Conservation (phyloP, 2,329 filamentous ascomycete genomes). For the Aspergillus proliferans region DNA sequence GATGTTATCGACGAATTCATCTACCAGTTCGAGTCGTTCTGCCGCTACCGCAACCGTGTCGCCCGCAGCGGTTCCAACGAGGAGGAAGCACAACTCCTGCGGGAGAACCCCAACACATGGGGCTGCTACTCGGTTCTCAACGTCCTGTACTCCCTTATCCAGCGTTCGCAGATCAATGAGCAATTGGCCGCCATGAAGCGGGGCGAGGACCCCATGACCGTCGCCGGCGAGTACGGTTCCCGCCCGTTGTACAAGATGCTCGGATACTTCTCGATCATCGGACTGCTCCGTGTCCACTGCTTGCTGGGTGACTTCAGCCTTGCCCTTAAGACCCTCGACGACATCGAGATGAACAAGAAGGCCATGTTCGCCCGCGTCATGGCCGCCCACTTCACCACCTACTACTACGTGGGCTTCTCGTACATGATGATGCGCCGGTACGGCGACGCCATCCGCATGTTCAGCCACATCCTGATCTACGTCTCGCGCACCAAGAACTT, state of each 20-base stretch:
- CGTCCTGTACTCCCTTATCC: constrained; percentile 97
- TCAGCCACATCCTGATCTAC: constrained; percentile 99
- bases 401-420: constrained; percentile 99
- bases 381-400: constrained; percentile 98
- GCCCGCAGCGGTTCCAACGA: constrained; percentile 75
- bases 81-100: constrained; percentile 84
- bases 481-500: constrained; percentile 99
- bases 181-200: constrained; percentile 92
- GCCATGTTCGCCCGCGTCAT: constrained; percentile 99
- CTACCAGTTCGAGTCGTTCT: constrained; percentile 99
- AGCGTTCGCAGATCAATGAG: constrained; percentile 96
- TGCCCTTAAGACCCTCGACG: constrained; percentile 95
- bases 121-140: constrained; percentile 99
- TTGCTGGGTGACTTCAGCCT: constrained; percentile 96
- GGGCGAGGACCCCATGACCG: constrained; percentile 78
- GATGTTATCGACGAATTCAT: constrained; percentile 99
- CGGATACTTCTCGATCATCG: constrained; percentile 99
- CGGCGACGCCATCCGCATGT: constrained; percentile 98
- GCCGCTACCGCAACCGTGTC: constrained; percentile 87
- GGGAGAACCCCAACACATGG: constrained; percentile 98
- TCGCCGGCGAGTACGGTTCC: constrained; percentile 90
- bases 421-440: constrained; percentile 99
- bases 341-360: constrained; percentile 99
- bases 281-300: constrained; percentile 90
- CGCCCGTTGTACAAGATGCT: constrained; percentile 96